Evolutionary conservation across 441 rosid species (phyloP).

Genomic region (Viola pubescens): DNA sequence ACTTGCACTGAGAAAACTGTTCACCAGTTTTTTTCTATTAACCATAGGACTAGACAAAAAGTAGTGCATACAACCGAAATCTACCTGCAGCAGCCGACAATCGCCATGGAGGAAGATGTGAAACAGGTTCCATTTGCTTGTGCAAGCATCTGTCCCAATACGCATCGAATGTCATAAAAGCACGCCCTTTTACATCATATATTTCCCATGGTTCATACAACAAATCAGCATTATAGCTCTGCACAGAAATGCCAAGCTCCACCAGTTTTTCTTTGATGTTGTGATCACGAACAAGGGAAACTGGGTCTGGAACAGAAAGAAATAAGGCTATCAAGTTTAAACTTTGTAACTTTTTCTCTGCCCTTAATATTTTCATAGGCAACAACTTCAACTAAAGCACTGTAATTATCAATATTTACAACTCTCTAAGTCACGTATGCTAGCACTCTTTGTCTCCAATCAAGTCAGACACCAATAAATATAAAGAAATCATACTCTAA

Average conservation of each 20-base stretch:
- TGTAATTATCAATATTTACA: neutral
- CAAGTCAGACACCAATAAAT: neutral
- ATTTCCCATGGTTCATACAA: constrained; percentile 91
- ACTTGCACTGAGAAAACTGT: neutral
- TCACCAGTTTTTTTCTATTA: neutral
- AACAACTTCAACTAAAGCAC: neutral
- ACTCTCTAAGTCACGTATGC: neutral
- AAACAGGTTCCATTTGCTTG: constrained; percentile 50
- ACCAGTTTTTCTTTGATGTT: constrained; percentile 55
- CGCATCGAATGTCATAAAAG: constrained; percentile 56
- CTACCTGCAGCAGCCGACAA: constrained; percentile 54
- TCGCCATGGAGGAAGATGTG: constrained; percentile 64
- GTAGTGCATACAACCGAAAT: neutral
- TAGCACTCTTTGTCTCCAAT: neutral
- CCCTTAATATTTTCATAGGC: neutral
- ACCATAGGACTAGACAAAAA: neutral
- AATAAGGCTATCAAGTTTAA: neutral
- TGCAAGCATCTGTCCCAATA: constrained; percentile 69
- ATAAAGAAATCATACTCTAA: neutral
- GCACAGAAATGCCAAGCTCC: constrained; percentile 67
- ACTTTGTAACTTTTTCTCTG: neutral
- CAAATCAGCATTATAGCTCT: constrained; percentile 78
- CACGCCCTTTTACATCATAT: constrained; percentile 50
- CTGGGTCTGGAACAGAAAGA: constrained; percentile 44
- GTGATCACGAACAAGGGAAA: constrained; percentile 80